Percentiles rank a stretch among this genome's conserved stretches.
These are phyloP conservation scores for Keithomyces neogunnii DNA, from an alignment of 2,329 filamentous ascomycete genomes.

Conservation along the genomic window DNA sequence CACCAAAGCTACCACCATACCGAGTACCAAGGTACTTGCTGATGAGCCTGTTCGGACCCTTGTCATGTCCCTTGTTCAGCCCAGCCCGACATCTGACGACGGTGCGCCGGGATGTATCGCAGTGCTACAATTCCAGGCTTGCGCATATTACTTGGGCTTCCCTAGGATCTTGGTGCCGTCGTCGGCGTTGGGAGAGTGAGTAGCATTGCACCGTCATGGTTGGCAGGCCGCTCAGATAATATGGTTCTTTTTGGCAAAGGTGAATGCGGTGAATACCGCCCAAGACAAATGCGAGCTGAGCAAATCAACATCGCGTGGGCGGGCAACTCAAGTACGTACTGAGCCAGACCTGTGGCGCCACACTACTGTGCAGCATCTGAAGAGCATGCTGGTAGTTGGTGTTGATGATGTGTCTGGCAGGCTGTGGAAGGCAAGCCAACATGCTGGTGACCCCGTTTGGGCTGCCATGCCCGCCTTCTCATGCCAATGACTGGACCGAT, in stretches of 20 bases:
- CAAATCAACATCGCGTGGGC: no score
- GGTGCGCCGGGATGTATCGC: conserved; percentile 2
- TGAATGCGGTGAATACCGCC: no score
- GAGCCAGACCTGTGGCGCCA: background rate
- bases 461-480: background rate
- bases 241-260: no score
- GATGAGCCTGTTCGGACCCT: background rate
- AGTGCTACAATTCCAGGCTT: background rate
- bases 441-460: background rate
- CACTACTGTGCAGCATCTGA: background rate
- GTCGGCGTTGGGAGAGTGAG: no score
- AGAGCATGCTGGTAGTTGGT: background rate
- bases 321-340: background rate
- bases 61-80: conserved; percentile 1
- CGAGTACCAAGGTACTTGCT: no score
- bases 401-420: background rate
- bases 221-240: no score
- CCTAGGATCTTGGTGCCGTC: no score
- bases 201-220: no score
- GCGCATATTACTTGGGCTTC: background rate
- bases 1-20: background rate
- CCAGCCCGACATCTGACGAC: conserved; percentile 1
- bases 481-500: background rate
- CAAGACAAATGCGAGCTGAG: no score
- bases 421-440: background rate